Evolutionary conservation across 768 basidiomycete genomes (phyloP).

Genomic region (Serpula lacrymans): DNA sequence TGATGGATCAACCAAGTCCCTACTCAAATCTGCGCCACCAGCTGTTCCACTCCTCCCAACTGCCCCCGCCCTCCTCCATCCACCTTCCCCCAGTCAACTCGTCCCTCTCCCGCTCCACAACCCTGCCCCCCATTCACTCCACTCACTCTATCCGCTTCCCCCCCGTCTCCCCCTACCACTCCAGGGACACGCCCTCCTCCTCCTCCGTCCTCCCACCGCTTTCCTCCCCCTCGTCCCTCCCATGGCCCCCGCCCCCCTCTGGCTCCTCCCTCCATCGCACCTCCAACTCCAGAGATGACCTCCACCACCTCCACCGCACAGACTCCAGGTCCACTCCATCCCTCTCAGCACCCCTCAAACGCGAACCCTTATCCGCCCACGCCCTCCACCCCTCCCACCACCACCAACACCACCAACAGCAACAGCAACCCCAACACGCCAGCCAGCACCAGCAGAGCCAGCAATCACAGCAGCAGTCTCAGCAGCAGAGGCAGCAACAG

Average conservation of each 20-base stretch:
- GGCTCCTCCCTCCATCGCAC: slow-evolving; percentile 33
- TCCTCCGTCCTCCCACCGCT: slow-evolving; percentile 10
- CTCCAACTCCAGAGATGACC: slow-evolving; percentile 41
- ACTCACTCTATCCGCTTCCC: slow-evolving; percentile 24
- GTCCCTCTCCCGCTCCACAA: slow-evolving; percentile 36
- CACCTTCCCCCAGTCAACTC: slow-evolving; percentile 32
- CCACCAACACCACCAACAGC: slow-evolving; percentile 12
- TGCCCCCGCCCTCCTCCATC: slow-evolving; percentile 41
- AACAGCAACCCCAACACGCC: neutral
- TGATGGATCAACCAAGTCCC: slow-evolving; percentile 26
- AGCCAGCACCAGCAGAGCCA: slow-evolving; percentile 15
- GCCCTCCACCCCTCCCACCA: slow-evolving; percentile 21
- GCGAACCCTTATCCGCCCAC: too few relatives aligned
- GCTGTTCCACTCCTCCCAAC: slow-evolving; percentile 41
- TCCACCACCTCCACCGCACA: slow-evolving; percentile 21
- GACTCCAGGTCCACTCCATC: slow-evolving; percentile 12
- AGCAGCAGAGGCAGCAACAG: slow-evolving; percentile 16
- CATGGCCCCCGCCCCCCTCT: slow-evolving; percentile 19
- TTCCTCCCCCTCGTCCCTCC: slow-evolving; percentile 20
- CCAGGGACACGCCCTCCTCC: slow-evolving; percentile 26
- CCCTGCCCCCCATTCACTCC: slow-evolving; percentile 39
- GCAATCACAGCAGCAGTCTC: slow-evolving; percentile 25
- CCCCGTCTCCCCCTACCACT: slow-evolving; percentile 23
- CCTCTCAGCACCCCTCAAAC: slow-evolving; percentile 8
- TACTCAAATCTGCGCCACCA: slow-evolving; percentile 26